Evolutionary conservation across 164 flowering plant species (phyloP).

Genomic region (Vitis amurensis): DNA sequence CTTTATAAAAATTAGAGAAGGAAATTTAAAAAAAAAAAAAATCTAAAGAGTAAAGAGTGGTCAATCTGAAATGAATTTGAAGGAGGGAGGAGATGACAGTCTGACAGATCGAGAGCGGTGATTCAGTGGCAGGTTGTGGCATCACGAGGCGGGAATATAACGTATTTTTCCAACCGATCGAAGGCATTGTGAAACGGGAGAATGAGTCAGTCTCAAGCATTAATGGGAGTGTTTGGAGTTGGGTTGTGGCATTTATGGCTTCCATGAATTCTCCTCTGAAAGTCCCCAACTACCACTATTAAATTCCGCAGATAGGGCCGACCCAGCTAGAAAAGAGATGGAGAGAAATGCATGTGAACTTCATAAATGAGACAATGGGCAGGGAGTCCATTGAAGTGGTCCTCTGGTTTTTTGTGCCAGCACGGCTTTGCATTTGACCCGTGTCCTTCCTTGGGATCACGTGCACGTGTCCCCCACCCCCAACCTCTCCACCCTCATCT

Average conservation of each 20-base stretch:
- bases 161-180: neutral
- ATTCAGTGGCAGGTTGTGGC: too few species aligned
- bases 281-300: conserved; percentile 4
- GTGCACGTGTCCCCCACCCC: neutral
- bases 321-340: neutral
- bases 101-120: too few species aligned
- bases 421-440: neutral
- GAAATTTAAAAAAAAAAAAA: too few species aligned
- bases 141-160: neutral
- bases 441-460: neutral
- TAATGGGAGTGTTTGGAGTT: neutral
- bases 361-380: conserved; percentile 9
- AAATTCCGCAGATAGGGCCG: neutral
- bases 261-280: neutral
- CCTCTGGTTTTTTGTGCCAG: neutral
- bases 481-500: neutral
- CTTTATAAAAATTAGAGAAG: too few species aligned
- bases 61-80: too few species aligned
- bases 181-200: neutral
- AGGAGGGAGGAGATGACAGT: too few species aligned
- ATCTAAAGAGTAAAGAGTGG: too few species aligned
- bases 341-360: conserved; percentile 4
- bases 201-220: neutral
- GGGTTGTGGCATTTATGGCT: neutral
- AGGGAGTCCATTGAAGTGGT: neutral